Evolutionary conservation across 2,329 filamentous ascomycete species (phyloP).

Genomic region (Verticillium klebahnii): DNA sequence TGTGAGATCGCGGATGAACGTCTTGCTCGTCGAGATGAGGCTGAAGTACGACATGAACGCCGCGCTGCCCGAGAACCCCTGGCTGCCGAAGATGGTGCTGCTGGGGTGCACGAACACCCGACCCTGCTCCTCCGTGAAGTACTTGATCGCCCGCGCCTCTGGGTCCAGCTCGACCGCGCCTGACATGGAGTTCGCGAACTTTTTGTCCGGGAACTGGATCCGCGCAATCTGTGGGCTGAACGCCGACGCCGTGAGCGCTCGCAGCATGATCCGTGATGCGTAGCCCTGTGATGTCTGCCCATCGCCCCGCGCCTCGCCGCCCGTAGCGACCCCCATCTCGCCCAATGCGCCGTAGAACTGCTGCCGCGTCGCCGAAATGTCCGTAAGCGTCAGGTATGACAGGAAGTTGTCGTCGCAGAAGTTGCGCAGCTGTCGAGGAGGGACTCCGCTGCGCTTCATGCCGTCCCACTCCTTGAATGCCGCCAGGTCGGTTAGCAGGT

Average conservation of each 20-base stretch:
- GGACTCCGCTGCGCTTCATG: slow-evolving; percentile 53
- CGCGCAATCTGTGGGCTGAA: slow-evolving; percentile 84
- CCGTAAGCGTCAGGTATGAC: slow-evolving; percentile 74
- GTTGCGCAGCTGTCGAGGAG: slow-evolving; percentile 59
- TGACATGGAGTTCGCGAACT: slow-evolving; percentile 81
- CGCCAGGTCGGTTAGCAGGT: slow-evolving; percentile 79
- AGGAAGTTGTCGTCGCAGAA: slow-evolving; percentile 89
- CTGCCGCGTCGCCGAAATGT: slow-evolving; percentile 79
- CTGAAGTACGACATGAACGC: slow-evolving; percentile 86
- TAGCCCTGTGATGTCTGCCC: not conserved
- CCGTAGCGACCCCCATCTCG: slow-evolving; percentile 74
- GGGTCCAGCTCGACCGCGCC: slow-evolving; percentile 92
- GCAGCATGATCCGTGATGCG: slow-evolving; percentile 44
- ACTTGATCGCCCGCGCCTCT: slow-evolving; percentile 87
- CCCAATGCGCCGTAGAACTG: slow-evolving; percentile 84
- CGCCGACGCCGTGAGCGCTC: slow-evolving; percentile 67
- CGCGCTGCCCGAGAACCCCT: slow-evolving; percentile 70
- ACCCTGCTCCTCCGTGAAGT: slow-evolving; percentile 80
- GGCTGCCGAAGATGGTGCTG: slow-evolving; percentile 79
- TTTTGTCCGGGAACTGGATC: slow-evolving; percentile 93
- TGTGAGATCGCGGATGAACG: slow-evolving; percentile 87
- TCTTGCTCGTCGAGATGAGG: slow-evolving; percentile 87
- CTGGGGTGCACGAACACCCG: slow-evolving; percentile 91
- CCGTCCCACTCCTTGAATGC: slow-evolving; percentile 80
- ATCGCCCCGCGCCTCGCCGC: slow-evolving; percentile 16